phyloP scores from a whole-genome alignment of 768 basidiomycete genomes.

The Kwoniella newhampshirensis region DNA sequence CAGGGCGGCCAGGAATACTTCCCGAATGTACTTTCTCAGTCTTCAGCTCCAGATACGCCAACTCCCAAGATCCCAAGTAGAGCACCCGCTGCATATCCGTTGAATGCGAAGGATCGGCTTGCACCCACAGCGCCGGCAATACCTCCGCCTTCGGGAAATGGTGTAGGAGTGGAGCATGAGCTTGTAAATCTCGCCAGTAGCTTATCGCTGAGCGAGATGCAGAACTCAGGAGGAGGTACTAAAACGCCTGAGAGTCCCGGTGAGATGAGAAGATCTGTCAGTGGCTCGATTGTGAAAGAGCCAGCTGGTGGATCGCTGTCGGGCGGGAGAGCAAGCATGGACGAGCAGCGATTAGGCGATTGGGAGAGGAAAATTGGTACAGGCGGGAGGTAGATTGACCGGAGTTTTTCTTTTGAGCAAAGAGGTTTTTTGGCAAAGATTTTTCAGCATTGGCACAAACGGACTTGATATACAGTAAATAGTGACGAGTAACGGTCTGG shows the following conservation, averaged over 20 bases:
- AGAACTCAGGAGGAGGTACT: not conserved
- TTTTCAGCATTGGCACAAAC: too few relatives aligned
- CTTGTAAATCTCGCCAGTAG: not conserved
- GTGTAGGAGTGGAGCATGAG: not conserved
- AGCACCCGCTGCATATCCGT: not conserved
- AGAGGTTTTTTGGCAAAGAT: too few relatives aligned
- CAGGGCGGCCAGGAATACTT: constrained; percentile 22
- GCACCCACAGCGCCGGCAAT: constrained; percentile 15
- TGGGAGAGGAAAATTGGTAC: not conserved
- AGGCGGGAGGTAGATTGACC: too few relatives aligned
- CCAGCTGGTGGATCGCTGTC: not conserved
- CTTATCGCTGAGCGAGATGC: not conserved
- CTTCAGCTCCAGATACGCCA: constrained; percentile 15
- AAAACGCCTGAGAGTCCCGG: constrained; percentile 14
- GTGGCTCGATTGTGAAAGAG: constrained; percentile 3
- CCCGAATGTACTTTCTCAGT: constrained; percentile 6
- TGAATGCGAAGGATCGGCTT: constrained; percentile 26
- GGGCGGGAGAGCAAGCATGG: constrained; percentile 12
- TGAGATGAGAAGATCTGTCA: constrained; percentile 11
- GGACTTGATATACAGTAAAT: too few relatives aligned
- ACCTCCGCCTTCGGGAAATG: too few relatives aligned
- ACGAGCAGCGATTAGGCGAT: not conserved
- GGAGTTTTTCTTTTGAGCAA: too few relatives aligned
- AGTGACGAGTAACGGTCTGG: too few relatives aligned
- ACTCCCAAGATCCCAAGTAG: constrained; percentile 5